These are phyloP conservation scores for Babesia ovata DNA, from an alignment of 169 alveolate genomes.

Conservation along the genomic window DNA sequence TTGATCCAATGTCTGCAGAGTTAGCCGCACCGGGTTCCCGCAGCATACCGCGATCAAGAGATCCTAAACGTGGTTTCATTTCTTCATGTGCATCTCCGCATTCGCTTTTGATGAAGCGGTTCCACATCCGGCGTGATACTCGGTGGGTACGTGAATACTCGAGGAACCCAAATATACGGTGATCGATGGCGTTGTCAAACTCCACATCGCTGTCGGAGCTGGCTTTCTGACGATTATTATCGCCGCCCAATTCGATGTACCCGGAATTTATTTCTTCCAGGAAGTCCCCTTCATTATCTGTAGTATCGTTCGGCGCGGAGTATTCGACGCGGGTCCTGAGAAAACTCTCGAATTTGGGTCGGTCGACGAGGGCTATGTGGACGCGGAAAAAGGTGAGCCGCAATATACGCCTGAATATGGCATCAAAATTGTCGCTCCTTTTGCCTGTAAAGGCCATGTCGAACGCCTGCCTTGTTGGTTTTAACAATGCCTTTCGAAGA, in stretches of 20 bases:
- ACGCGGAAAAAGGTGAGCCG: conserved; percentile 43
- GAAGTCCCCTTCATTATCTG: conserved; percentile 21
- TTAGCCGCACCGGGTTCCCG: background rate
- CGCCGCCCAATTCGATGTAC: conserved; percentile 11
- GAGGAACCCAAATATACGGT: conserved; percentile 50
- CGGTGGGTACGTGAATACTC: conserved; percentile 22
- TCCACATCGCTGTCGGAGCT: conserved; percentile 4
- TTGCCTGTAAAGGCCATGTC: background rate
- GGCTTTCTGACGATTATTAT: background rate
- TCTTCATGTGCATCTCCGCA: background rate
- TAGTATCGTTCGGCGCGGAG: background rate
- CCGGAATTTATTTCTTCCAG: conserved; percentile 20
- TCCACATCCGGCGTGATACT: background rate
- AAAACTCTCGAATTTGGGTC: conserved; percentile 25
- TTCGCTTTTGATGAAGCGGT: background rate
- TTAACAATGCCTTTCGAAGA: background rate
- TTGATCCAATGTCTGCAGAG: no score
- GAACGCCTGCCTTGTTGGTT: conserved; percentile 8
- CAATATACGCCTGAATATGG: conserved; percentile 24
- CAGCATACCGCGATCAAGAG: background rate
- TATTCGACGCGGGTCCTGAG: conserved; percentile 37
- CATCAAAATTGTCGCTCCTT: background rate
- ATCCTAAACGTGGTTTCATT: background rate
- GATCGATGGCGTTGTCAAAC: conserved; percentile 10
- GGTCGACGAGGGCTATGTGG: conserved; percentile 27